Evolutionary conservation across 2,329 filamentous ascomycete genomes (phyloP).

Genomic region (Periconia sp.): DNA sequence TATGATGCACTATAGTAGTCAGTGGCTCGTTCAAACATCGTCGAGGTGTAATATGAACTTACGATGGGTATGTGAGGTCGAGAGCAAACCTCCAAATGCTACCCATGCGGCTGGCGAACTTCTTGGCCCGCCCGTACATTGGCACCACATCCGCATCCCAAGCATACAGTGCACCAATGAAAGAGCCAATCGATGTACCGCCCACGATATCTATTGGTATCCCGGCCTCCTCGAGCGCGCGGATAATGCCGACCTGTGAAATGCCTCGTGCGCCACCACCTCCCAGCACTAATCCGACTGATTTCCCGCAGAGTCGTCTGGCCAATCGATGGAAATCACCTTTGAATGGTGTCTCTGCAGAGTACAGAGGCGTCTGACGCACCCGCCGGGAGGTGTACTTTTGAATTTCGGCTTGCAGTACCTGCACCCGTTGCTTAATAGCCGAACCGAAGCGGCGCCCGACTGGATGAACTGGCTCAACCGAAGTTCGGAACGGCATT

Average conservation of each 20-base stretch:
- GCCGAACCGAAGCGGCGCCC: conserved; percentile 79
- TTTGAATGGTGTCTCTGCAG: conserved; percentile 89
- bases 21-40: conserved; percentile 8
- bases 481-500: conserved; percentile 80
- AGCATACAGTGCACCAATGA: conserved; percentile 93
- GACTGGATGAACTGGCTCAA: conserved; percentile 74
- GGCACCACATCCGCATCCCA: conserved; percentile 95
- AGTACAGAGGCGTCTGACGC: conserved; percentile 86
- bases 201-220: conserved; percentile 95
- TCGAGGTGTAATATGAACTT: conserved; percentile 16
- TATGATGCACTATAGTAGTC: conserved; percentile 69
- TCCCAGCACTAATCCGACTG: conserved; percentile 89
- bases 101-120: conserved; percentile 97
- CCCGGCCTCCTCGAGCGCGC: conserved; percentile 91
- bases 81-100: conserved; percentile 98
- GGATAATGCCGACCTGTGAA: conserved; percentile 89
- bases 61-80: conserved; percentile 91
- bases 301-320: conserved; percentile 86
- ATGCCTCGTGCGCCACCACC: conserved; percentile 92
- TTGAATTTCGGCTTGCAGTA: conserved; percentile 93
- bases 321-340: conserved; percentile 95
- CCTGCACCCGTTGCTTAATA: conserved; percentile 90
- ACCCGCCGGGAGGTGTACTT: conserved; percentile 95
- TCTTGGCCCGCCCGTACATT: conserved; percentile 95
- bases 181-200: conserved; percentile 93